These are phyloP conservation scores for Lodderomyces orthopsilosis DNA, from an alignment of 1,139 yeast genomes.

Conservation along the genomic window DNA sequence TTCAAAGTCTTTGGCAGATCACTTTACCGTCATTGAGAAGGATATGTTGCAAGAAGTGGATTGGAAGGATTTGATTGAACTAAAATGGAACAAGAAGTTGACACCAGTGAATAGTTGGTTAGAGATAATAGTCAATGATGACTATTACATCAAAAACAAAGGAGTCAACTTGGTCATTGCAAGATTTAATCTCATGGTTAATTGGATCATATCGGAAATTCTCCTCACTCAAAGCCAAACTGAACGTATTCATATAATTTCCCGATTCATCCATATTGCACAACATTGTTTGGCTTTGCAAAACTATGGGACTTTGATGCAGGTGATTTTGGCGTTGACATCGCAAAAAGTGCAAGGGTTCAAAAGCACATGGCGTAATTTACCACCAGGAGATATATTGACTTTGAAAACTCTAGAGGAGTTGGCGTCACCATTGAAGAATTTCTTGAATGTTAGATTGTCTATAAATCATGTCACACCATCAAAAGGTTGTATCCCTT, in stretches of 20 bases:
- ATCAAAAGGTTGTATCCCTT: constrained; percentile 82
- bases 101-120: constrained; percentile 86
- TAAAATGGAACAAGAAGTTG: constrained; percentile 68
- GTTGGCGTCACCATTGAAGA: constrained; percentile 60
- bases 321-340: constrained; percentile 79
- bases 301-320: constrained; percentile 85
- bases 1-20: constrained; percentile 66
- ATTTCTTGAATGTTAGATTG: constrained; percentile 63
- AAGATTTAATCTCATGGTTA: constrained; percentile 82
- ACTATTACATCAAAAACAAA: constrained; percentile 45
- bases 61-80: constrained; percentile 85
- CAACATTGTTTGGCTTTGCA: constrained; percentile 68
- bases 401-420: constrained; percentile 65
- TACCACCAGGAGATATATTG: constrained; percentile 56
- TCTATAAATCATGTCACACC: constrained; percentile 64
- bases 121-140: constrained; percentile 64
- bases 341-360: constrained; percentile 63
- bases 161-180: constrained; percentile 86
- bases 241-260: constrained; percentile 65
- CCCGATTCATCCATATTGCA: constrained; percentile 83
- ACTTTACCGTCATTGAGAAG: constrained; percentile 80
- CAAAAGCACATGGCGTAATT: constrained; percentile 70
- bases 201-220: constrained; percentile 91
- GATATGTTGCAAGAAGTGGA: constrained; percentile 84
- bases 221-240: constrained; percentile 58